phyloP scores from a whole-genome alignment of 495 filamentous ascomycete genomes.

The Neurospora sp. region DNA sequence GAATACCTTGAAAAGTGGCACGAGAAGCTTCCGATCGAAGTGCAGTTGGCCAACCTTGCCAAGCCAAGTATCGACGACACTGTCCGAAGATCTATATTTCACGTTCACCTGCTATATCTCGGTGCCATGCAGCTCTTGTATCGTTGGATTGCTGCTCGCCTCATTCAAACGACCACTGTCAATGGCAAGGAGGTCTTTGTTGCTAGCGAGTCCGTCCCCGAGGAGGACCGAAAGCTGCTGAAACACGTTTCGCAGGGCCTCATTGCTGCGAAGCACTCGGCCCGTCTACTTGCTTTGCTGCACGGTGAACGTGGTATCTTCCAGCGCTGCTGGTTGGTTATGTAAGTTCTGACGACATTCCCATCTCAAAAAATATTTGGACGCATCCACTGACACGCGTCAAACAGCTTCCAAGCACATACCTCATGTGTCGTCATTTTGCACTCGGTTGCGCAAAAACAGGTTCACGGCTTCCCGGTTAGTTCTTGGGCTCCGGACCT shows the following conservation, averaged over 20 bases:
- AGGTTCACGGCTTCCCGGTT: slow-evolving; percentile 15
- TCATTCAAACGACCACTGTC: slow-evolving; percentile 3
- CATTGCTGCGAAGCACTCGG: slow-evolving; percentile 16
- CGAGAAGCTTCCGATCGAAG: background rate
- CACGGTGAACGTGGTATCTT: slow-evolving; percentile 18
- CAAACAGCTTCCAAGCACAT: slow-evolving; percentile 21
- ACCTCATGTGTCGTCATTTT: slow-evolving; percentile 21
- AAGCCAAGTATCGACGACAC: slow-evolving; percentile 1
- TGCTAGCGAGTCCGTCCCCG: background rate
- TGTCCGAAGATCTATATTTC: slow-evolving; percentile 19
- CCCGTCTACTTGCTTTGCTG: slow-evolving; percentile 17
- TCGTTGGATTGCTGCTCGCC: slow-evolving; percentile 18
- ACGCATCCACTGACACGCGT: background rate
- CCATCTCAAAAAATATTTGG: background rate
- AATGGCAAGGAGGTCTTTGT: background rate
- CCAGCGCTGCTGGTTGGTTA: slow-evolving; percentile 24
- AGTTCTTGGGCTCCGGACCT: slow-evolving; percentile 15
- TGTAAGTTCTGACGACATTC: slow-evolving; percentile 7
- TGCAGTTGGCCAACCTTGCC: slow-evolving; percentile 11
- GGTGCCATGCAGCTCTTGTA: slow-evolving; percentile 26
- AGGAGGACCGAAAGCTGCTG: slow-evolving; percentile 1
- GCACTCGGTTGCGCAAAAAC: slow-evolving; percentile 20
- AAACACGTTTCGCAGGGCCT: slow-evolving; percentile 11
- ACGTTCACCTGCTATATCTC: slow-evolving; percentile 24
- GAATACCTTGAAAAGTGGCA: slow-evolving; percentile 11